These are phyloP conservation scores for Azolla pinnata DNA, from an alignment of 75 land plant species.

Conservation along the genomic window DNA sequence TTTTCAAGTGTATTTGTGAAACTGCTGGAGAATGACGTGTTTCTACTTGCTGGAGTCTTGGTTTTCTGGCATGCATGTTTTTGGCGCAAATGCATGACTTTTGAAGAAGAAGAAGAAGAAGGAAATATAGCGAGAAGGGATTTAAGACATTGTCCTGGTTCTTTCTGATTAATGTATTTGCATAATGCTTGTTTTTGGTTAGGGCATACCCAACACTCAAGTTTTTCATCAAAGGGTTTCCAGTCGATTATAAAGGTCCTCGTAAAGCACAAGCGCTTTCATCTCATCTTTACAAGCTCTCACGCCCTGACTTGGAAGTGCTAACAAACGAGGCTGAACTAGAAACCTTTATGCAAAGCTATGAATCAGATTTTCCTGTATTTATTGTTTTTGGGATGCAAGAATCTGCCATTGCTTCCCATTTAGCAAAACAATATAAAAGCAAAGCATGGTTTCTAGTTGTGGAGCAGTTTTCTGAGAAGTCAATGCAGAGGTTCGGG, in stretches of 20 bases:
- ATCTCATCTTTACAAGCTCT: constrained; percentile 44
- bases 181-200: constrained; percentile 10
- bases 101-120: no score
- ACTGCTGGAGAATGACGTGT: no score
- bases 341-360: constrained; percentile 37
- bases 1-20: no score
- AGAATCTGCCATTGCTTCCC: constrained; percentile 34
- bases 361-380: constrained; percentile 50
- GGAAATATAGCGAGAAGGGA: no score
- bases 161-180: no score
- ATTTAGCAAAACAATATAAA: constrained; percentile 50
- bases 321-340: constrained; percentile 47
- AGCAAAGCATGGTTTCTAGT: constrained; percentile 87
- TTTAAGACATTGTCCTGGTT: no score
- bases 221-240: constrained; percentile 71
- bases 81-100: no score
- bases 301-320: constrained; percentile 55
- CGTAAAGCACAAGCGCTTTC: constrained; percentile 56
- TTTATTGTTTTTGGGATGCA: constrained; percentile 72
- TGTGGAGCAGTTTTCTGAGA: constrained; percentile 59
- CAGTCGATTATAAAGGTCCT: constrained; percentile 73
- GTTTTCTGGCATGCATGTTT: no score
- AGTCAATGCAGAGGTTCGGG: constrained; percentile 50
- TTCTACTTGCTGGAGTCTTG: no score
- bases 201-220: constrained; percentile 83